Evolutionary conservation across 2,329 filamentous ascomycete species (phyloP).

Genomic region (Coleophoma cylindrospora): DNA sequence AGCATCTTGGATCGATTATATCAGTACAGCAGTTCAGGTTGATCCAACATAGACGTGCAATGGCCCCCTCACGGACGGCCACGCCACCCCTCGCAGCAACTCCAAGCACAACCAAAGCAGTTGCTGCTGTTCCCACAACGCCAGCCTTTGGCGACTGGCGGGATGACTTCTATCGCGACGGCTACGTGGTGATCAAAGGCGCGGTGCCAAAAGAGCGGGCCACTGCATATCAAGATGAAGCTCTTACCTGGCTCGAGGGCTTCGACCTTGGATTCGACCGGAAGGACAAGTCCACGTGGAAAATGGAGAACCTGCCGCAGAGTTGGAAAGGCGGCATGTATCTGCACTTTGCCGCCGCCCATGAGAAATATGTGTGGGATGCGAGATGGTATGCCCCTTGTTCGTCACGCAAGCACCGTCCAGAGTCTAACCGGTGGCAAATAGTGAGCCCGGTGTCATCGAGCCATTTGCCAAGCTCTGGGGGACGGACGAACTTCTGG

Average conservation of each 20-base stretch:
- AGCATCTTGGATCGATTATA: too few relatives aligned
- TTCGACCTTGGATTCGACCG: conserved; percentile 9
- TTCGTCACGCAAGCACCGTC: not conserved
- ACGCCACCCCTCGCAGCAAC: not conserved
- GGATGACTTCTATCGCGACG: conserved; percentile 7
- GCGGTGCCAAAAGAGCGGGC: conserved; percentile 10
- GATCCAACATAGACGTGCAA: too few relatives aligned
- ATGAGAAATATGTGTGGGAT: not conserved
- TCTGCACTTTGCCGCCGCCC: not conserved
- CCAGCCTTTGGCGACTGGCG: conserved; percentile 5
- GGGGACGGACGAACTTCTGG: conserved; percentile 34
- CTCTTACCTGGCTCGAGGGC: conserved; percentile 7
- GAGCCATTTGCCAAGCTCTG: conserved; percentile 34
- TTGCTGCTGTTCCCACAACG: too few relatives aligned
- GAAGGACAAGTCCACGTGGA: conserved; percentile 4
- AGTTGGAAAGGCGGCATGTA: not conserved
- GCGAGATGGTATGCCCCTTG: not conserved
- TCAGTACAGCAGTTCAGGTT: too few relatives aligned
- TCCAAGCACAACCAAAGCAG: not conserved
- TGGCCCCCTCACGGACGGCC: too few relatives aligned
- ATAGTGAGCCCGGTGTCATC: conserved; percentile 29
- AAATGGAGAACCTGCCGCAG: not conserved
- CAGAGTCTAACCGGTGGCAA: not conserved
- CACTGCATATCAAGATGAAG: conserved; percentile 7
- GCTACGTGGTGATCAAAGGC: conserved; percentile 9